A percentile compares a stretch with the other conserved stretches of the same genome.
phyloP scores from a whole-genome alignment of 2,329 filamentous ascomycete species.

The Beauveria australis region DNA sequence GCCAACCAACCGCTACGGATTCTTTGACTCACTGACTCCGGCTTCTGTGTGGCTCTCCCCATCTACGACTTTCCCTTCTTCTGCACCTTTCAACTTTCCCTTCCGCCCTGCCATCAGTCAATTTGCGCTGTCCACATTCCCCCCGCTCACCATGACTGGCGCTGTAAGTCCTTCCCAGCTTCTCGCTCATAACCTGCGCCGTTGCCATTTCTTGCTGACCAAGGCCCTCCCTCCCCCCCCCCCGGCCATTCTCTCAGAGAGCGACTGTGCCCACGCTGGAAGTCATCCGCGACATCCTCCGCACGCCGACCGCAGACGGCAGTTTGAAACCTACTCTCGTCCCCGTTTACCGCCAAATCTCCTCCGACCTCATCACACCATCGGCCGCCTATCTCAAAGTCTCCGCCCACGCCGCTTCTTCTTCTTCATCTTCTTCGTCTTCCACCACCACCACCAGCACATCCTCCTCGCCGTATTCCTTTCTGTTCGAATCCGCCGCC shows the following conservation, averaged over 20 bases:
- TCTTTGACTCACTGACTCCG: neutral
- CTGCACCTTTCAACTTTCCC: neutral
- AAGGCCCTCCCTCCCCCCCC: no score
- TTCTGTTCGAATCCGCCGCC: constrained; percentile 91
- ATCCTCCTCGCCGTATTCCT: constrained; percentile 66
- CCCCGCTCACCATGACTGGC: constrained; percentile 20
- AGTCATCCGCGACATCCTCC: constrained; percentile 35
- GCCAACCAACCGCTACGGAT: neutral
- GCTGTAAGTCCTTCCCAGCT: constrained; percentile 17
- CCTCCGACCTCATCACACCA: constrained; percentile 88
- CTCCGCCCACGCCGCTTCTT: constrained; percentile 51
- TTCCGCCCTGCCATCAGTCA: neutral
- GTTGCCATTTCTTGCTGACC: constrained; percentile 9
- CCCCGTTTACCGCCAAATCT: constrained; percentile 74
- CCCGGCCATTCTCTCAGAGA: constrained; percentile 21
- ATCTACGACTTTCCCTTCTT: neutral
- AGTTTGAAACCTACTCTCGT: constrained; percentile 57
- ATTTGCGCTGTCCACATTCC: neutral
- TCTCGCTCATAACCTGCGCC: neutral
- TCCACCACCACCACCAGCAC: constrained; percentile 26
- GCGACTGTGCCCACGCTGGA: constrained; percentile 38
- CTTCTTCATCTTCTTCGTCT: constrained; percentile 35
- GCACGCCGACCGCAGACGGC: constrained; percentile 23
- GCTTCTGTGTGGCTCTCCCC: neutral
- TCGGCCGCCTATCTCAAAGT: constrained; percentile 94